Evolutionary conservation across 257 asterid species (phyloP), one percentile per base, ranked within the genome.

Genomic region (Solanum virginianum): DNA sequence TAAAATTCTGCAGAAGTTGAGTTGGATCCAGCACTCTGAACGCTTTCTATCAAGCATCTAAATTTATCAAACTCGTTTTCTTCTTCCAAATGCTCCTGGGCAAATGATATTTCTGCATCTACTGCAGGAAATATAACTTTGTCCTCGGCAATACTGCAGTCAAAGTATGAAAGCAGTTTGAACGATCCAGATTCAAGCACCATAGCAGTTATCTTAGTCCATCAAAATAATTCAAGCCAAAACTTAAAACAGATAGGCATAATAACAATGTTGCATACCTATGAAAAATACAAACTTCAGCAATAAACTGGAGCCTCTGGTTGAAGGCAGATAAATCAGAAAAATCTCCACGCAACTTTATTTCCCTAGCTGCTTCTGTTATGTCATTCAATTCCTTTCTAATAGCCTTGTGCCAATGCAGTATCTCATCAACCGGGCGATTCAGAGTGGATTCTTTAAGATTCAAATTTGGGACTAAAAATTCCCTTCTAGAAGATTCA

Each of bases 111-210:
- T 89, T 94, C 97, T 77, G 91, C 92, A 90, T 94, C 98, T 74
- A 94, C 95, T 41, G 98, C 98, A 84, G 98, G 98, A 92, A 95
- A 96, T 91, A 95, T 93, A 87, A 96, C 95, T 90, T 94, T 91
- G 90, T 96, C 99, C 97, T 96, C 99, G 29, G 98, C 99, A 91
- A 96, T 94, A 92, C 99, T 96, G 98, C 95, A 95, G 59, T 57
- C 85, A 63, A 57, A 80, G 71, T 70, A 80, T 56, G 69, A 80
- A 59, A 17, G 26, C 26, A 26, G 49, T 26, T 26, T 51, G 24
- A 53, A 77, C 51, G 65, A 53, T 51, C 62, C 65, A 77, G 82
- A 53, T 51, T 51, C 82, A 77, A 77, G 82, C 47, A 77, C 26
- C 10, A 6, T 51, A 51, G 82, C 3, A 77, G 81, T 53, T 51